phyloP scores from a whole-genome alignment of 2,329 filamentous ascomycete genomes.

The Fusarium verticillioides region DNA sequence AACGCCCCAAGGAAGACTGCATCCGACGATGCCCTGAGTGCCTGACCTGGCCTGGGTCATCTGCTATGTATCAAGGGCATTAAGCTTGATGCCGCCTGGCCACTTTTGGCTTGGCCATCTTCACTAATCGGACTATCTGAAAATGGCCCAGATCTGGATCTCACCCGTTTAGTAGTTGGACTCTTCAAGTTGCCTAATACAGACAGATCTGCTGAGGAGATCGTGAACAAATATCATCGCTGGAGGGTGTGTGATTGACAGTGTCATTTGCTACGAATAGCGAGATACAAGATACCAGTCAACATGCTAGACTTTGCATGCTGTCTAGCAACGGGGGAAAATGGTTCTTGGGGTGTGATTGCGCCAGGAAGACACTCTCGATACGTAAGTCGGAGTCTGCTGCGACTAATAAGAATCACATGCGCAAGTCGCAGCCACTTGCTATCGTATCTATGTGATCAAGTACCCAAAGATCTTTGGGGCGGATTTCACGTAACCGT shows the following conservation, averaged over 20 bases:
- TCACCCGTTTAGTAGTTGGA: background rate
- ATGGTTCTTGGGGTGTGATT: background rate
- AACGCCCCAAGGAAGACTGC: background rate
- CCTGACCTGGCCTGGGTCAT: background rate
- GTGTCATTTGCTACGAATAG: background rate
- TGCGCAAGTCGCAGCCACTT: background rate
- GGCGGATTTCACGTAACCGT: background rate
- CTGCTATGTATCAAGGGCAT: background rate
- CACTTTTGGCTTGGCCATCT: slow-evolving; percentile 14
- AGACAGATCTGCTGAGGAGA: background rate
- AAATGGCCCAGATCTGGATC: slow-evolving; percentile 1
- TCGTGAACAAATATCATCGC: background rate
- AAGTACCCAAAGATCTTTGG: background rate
- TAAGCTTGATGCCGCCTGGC: slow-evolving; percentile 7
- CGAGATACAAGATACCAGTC: background rate
- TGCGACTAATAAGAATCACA: slow-evolving; percentile 17
- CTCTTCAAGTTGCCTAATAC: slow-evolving; percentile 21
- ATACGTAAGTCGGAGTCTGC: slow-evolving; percentile 3
- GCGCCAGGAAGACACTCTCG: background rate
- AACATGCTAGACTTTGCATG: background rate
- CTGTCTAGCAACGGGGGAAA: background rate
- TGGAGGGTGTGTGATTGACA: background rate
- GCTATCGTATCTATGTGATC: background rate
- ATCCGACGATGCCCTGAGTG: background rate
- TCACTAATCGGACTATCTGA: slow-evolving; percentile 11